Percentiles rank a stretch among this genome's conserved stretches.
Evolutionary conservation across 2,329 filamentous ascomycete species (phyloP).

Genomic region (Didymella segeticola): DNA sequence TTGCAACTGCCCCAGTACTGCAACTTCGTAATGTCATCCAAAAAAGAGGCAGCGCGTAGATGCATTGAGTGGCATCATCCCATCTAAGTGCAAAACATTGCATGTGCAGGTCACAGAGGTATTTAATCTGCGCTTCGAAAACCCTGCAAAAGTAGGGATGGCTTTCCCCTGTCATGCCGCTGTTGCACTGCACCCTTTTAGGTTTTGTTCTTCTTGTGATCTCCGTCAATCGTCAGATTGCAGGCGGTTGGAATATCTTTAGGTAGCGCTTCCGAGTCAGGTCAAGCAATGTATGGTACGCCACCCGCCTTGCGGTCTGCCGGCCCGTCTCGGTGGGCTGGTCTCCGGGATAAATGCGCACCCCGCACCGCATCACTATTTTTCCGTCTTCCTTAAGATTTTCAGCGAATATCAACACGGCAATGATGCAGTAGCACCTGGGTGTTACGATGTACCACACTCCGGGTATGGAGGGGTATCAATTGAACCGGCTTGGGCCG

Average conservation of each 20-base stretch:
- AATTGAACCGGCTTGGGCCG: constrained; percentile 3
- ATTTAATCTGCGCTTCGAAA: constrained; percentile 72
- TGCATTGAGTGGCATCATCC: constrained; percentile 71
- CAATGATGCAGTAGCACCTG: background rate
- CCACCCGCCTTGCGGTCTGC: constrained; percentile 1
- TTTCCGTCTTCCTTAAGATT: constrained; percentile 18
- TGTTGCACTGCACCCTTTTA: constrained; percentile 61
- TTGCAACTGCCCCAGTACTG: constrained; percentile 72
- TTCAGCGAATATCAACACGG: background rate
- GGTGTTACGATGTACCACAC: background rate
- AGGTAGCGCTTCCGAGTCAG: constrained; percentile 9
- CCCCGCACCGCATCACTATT: constrained; percentile 24
- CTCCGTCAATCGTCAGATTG: constrained; percentile 56
- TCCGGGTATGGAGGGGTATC: constrained; percentile 3
- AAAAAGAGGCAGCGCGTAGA: constrained; percentile 67
- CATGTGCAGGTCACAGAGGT: constrained; percentile 65
- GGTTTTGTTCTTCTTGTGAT: constrained; percentile 54
- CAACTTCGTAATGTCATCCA: constrained; percentile 74
- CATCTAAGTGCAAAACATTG: constrained; percentile 75
- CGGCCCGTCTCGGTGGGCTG: background rate
- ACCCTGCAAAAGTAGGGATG: constrained; percentile 66
- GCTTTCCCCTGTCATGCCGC: constrained; percentile 73
- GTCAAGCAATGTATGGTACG: no score
- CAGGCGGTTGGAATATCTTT: constrained; percentile 28
- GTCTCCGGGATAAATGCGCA: constrained; percentile 1